Evolutionary conservation across 23 red algal species (phyloP).

Genomic region (Gracilaria caudata): DNA sequence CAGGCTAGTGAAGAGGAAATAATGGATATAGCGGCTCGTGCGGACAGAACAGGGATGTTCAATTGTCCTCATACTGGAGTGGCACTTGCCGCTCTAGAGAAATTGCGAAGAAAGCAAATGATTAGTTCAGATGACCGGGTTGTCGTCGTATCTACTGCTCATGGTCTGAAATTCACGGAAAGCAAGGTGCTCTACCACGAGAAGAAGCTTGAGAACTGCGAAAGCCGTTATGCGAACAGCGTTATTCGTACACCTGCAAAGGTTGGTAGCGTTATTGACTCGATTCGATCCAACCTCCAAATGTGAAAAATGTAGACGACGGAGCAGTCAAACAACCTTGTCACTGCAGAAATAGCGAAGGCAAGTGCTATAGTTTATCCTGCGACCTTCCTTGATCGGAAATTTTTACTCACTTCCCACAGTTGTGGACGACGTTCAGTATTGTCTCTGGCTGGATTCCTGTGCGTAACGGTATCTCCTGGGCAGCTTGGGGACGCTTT

Average conservation of each 20-base stretch:
- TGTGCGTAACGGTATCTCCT: background rate
- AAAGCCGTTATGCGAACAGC: slow-evolving; percentile 83
- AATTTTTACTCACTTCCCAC: background rate
- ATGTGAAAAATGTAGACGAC: background rate
- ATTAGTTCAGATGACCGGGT: slow-evolving; percentile 84
- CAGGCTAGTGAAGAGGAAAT: slow-evolving; percentile 98
- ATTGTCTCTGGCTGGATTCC: background rate
- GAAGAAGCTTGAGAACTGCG: slow-evolving; percentile 88
- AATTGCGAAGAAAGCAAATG: slow-evolving; percentile 75
- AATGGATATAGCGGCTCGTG: slow-evolving; percentile 90
- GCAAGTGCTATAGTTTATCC: background rate
- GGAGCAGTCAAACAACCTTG: background rate
- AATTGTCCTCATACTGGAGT: slow-evolving; percentile 99
- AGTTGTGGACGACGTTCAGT: background rate
- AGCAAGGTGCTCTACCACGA: slow-evolving; percentile 96
- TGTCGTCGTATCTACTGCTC: slow-evolving; percentile 96
- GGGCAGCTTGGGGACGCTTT: background rate
- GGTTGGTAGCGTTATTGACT: slow-evolving; percentile 87
- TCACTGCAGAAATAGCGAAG: background rate
- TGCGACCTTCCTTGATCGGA: background rate
- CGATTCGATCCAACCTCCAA: slow-evolving; percentile 72
- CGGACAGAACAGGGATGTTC: slow-evolving; percentile 99
- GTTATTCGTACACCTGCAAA: slow-evolving; percentile 85
- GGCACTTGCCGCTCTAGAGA: slow-evolving; percentile 96
- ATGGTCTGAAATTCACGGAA: slow-evolving; percentile 99